Base-by-base conservation (phyloP, 352 stramenopile genomes). In the Phytophthora vignae region DNA sequence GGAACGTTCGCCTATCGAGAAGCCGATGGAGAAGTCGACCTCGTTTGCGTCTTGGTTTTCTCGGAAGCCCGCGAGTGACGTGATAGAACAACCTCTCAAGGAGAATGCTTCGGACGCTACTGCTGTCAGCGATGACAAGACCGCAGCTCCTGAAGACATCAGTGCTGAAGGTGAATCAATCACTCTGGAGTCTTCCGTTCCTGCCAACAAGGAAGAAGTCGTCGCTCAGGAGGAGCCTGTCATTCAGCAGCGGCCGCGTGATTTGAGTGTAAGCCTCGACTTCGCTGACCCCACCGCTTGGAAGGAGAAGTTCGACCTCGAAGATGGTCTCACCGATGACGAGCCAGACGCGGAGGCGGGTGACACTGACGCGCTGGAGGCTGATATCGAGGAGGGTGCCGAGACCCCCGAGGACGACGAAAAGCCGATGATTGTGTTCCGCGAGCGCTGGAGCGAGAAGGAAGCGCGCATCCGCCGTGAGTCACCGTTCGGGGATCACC, bases 391-490 rank as follows among this genome's bases (percentile, higher is more conserved):
- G 40, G 21, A 55, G 11, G 64, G 79, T 1, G 33, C 25, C 27
- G 65, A 75, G 2, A 10, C 61, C 5, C 53, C 64, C 29, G 66
- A 95, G 15, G 78, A 88, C 15, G 77, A 89, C 17, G 82, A 92
- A 21, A 87, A 90, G 29, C 83, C 87, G 1, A 87, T 91, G 65
- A 93, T 91, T 40, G 88, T 96, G 3, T 96, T 95, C 73, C 72
- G 85, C n/a, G 90, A 96, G 62, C 78, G 84, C 4, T 94, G 84
- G 85, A 86, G 75, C 70, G 82, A 92, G n/a, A 94, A 94, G 56
- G 81, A 90, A 62, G 80, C 82, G 14, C 87, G 90, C 0, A 83
- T 96, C 54, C 83, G 87, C 11, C 77, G 79, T 22, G 73, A 81
- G 50, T 93, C 86, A 1, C 74, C 74, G 29, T 87, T 84, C 44